phyloP scores from a whole-genome alignment of 495 filamentous ascomycete species.

The Neurospora intermedia region DNA sequence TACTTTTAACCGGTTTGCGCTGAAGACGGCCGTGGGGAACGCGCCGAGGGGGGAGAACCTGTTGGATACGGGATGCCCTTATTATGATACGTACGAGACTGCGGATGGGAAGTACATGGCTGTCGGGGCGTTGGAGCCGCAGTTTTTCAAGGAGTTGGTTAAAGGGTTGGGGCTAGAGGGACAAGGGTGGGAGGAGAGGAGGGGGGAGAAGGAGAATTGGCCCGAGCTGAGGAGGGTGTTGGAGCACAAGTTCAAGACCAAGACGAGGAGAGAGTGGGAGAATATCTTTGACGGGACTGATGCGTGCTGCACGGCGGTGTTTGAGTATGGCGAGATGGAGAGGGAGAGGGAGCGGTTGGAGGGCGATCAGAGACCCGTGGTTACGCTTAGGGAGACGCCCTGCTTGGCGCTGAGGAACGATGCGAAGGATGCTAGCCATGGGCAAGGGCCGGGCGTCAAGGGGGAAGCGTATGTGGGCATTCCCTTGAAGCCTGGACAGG shows the following conservation, averaged over 20 bases:
- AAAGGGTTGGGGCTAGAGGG: slow-evolving; percentile 49
- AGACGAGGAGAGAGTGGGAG: slow-evolving; percentile 77
- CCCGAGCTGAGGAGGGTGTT: slow-evolving; percentile 49
- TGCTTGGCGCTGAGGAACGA: slow-evolving; percentile 40
- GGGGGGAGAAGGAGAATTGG: slow-evolving; percentile 55
- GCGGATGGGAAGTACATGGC: slow-evolving; percentile 75
- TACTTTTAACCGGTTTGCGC: slow-evolving; percentile 57
- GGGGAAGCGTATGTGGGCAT: slow-evolving; percentile 54
- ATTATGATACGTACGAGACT: slow-evolving; percentile 81
- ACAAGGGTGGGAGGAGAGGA: slow-evolving; percentile 40
- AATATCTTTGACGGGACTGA: slow-evolving; percentile 75
- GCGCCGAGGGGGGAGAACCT: slow-evolving; percentile 60
- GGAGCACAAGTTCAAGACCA: slow-evolving; percentile 53
- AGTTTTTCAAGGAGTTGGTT: slow-evolving; percentile 65
- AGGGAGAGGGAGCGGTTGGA: slow-evolving; percentile 32
- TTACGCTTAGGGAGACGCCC: slow-evolving; percentile 58
- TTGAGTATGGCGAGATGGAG: slow-evolving; percentile 64
- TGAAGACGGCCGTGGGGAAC: slow-evolving; percentile 49
- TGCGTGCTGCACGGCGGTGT: slow-evolving; percentile 82
- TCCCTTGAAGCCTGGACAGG: slow-evolving; percentile 52
- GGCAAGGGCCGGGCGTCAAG: slow-evolving; percentile 38
- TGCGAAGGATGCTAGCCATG: slow-evolving; percentile 22
- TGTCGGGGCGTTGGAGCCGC: slow-evolving; percentile 80
- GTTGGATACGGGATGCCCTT: slow-evolving; percentile 77
- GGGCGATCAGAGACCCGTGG: slow-evolving; percentile 67